Base-by-base conservation (phyloP, 805 yeast species). In the Metschnikowia lochheadii region DNA sequence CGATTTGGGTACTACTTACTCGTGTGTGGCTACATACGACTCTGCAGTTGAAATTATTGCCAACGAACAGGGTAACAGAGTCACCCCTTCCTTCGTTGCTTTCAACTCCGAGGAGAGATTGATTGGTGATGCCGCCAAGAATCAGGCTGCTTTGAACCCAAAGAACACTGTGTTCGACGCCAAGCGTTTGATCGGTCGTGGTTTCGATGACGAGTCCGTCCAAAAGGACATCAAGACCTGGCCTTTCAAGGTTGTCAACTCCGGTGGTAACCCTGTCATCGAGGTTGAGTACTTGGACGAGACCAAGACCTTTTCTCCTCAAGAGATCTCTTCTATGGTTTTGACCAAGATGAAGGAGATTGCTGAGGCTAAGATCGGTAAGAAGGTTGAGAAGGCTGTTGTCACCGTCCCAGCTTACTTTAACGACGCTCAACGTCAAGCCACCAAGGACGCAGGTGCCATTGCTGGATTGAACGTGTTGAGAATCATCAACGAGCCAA, bases 301-400 rank as follows among this genome's bases (percentile, higher is more conserved):
- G 67, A 63, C 72, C 64, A 73, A 73, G 69, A 62, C 73, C 49
- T 73, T 73, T 70, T 69, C 77, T 49, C 78, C 78, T 52, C 77
- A 73, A 66, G 78, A 73, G 67, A 73, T 73, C 59, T 73, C 78
- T 46, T 70, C 77, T 44, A 73, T 73, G 78, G 77, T 73, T 55
- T 73, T 73, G 63, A 72, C 73, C 70, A 73, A 73, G 70, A 73
- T 73, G 78, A 73, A 73, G 69, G 78, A 73, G 79, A 85, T 87
- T 62, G 97, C 97, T 60, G 97, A 90, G 81, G 83, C 86, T 63
- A 87, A 80, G 79, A 81, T 90, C 63, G 97, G 97, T 69, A 75
- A 80, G 66, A 78, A 76, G 66, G 96, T 90, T 58, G 76, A 72
- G 67, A 72, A 73, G 66, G 78, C 78, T 53, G 78, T 73, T 56